A percentile compares a stretch with the other conserved stretches of the same genome.
Evolutionary conservation across 305 asterid species (phyloP).

Genomic region (Fraxinus dipetala): DNA sequence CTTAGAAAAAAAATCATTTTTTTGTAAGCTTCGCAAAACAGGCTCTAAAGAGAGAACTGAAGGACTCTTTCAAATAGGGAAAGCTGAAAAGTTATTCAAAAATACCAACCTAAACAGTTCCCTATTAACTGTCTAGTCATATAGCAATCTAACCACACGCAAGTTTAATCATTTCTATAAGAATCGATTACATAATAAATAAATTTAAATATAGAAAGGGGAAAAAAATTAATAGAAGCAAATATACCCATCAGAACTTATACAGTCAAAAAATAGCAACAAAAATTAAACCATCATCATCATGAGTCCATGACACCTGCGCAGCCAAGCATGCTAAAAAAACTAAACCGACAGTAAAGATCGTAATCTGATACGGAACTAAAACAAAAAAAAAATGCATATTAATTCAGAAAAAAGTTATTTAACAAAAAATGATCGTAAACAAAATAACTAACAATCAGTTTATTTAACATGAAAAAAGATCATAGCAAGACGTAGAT

Average conservation of each 20-base stretch:
- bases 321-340: neutral
- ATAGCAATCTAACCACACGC: neutral
- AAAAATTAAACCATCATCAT: neutral
- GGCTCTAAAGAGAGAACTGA: neutral
- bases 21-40: neutral
- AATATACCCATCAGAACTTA: neutral
- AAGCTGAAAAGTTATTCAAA: neutral
- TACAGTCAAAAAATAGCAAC: neutral
- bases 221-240: neutral
- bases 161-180: neutral
- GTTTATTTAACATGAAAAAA: neutral
- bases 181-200: neutral
- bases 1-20: neutral
- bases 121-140: neutral
- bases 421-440: neutral
- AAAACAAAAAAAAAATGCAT: neutral
- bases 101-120: neutral
- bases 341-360: neutral
- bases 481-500: neutral
- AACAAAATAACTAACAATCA: constrained; percentile 13
- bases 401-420: neutral
- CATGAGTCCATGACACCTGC: neutral
- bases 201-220: neutral
- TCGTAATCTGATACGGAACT: neutral
- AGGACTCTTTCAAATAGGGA: neutral